Evolutionary conservation across 2,329 filamentous ascomycete species (phyloP), one percentile per base, ranked within the genome.

Genomic region (Cladosporium sp.): DNA sequence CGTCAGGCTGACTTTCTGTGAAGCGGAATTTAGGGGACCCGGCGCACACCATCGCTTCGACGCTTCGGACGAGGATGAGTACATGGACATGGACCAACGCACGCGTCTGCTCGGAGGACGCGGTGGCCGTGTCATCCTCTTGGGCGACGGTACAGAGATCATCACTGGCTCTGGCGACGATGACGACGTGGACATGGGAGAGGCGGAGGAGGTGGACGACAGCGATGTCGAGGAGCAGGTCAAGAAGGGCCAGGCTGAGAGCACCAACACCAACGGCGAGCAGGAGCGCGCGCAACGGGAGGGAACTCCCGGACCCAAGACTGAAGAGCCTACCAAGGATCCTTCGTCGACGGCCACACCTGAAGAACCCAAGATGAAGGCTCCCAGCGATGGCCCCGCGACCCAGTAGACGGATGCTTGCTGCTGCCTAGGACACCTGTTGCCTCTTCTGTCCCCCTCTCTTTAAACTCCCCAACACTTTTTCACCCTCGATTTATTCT

Each of bases 81-180:
- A 91, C 72, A 81, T 89, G 76, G 87, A 91, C 69, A 81, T 85
- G 74, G 86, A 89, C 69, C 83, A 84, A 74, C 78, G 80, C 67
- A 88, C 89, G 70, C 84, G 85, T 64, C 78, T 84, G 68, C 80
- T 86, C 75, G 88, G 87, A 73, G 88, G 88, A 74, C 85, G 85
- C 74, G 78, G 80, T 60, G 91, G 92, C 67, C 87, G 92, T 69
- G 92, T 97, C 74, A 97, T 97, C 75, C 87, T 96, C 73, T 84
- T 99, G 67, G 92, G 93, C 66, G 92, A 97, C 79, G 94, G 93
- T 69, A 96, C 91, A 70, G 92, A 97, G 80, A 86, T 96, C 73
- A 81, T 92, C 70, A 91, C 90, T 67, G 91, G 94, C 75, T 37
- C 49, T 25, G 89, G 89, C 73, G 87, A 70, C 51, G 70, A 73